A percentile compares a stretch with the other conserved stretches of the same genome.
Conservation (phyloP, 2,329 filamentous ascomycete species). For the Elsinoe batatas region DNA sequence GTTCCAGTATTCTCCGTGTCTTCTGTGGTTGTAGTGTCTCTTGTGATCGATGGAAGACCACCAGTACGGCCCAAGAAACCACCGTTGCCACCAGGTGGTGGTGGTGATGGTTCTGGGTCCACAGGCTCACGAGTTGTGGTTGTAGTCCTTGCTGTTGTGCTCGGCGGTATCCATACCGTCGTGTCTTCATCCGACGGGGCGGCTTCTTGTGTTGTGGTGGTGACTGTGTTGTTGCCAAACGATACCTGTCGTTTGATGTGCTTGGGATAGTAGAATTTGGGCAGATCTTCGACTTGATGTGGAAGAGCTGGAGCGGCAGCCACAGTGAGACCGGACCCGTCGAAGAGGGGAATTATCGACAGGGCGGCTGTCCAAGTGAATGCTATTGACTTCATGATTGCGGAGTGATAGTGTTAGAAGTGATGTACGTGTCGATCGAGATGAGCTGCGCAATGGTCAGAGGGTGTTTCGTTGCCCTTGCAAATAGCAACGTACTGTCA, state of each 20-base stretch:
- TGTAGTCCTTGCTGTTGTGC: constrained; percentile 9
- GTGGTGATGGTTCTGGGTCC: background rate
- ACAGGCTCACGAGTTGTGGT: background rate
- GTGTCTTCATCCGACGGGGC: background rate
- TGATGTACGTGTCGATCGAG: background rate
- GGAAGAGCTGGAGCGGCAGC: constrained; percentile 8
- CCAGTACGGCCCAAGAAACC: background rate
- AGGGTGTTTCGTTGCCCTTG: too few relatives aligned
- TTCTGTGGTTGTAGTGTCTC: background rate
- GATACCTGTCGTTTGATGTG: constrained; percentile 13
- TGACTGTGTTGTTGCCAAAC: constrained; percentile 4
- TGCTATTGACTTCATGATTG: constrained; percentile 9
- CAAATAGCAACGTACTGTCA: constrained; percentile 1
- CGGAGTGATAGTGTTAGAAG: background rate
- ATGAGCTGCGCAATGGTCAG: background rate
- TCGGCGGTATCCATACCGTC: constrained; percentile 2
- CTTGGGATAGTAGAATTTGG: constrained; percentile 8
- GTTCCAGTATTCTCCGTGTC: background rate
- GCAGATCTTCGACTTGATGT: constrained; percentile 6
- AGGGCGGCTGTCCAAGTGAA: constrained; percentile 12
- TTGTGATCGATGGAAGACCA: background rate
- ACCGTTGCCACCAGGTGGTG: constrained; percentile 4
- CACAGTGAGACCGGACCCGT: background rate
- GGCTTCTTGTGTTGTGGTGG: background rate
- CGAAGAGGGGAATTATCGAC: constrained; percentile 10